Conservation (phyloP, 2,329 filamentous ascomycete species). For the Neoscytalidium dimidiatum region DNA sequence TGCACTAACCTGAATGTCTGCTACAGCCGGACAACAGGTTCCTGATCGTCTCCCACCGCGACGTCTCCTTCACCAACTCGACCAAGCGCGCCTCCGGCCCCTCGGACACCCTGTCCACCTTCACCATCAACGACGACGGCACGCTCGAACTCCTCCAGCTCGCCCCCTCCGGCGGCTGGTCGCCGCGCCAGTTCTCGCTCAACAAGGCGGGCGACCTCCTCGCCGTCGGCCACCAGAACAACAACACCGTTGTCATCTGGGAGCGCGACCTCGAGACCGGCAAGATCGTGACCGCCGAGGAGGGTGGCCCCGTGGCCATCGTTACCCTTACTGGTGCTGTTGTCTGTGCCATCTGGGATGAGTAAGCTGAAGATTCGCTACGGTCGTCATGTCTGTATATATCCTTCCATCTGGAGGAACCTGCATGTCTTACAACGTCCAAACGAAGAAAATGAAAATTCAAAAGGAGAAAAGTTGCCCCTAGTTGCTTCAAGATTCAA, state of each 20-base stretch:
- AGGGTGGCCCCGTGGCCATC: constrained; percentile 45
- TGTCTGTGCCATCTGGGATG: constrained; percentile 39
- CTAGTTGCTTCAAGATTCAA: no score
- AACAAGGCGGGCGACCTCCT: constrained; percentile 65
- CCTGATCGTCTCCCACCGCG: constrained; percentile 69
- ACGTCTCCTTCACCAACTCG: constrained; percentile 52
- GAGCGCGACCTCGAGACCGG: constrained; percentile 62
- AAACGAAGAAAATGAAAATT: no score
- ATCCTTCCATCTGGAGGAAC: no score
- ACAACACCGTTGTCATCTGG: constrained; percentile 63
- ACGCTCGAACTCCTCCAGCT: constrained; percentile 58
- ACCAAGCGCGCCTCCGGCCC: constrained; percentile 25
- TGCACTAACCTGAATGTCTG: background rate
- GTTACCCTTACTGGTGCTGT: constrained; percentile 32
- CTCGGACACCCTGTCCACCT: constrained; percentile 65
- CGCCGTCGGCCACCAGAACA: constrained; percentile 66
- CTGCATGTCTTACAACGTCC: no score
- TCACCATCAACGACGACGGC: constrained; percentile 60
- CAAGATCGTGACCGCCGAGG: constrained; percentile 51
- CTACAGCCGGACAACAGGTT: constrained; percentile 53
- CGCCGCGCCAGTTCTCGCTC: constrained; percentile 68
- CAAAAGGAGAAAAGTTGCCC: no score
- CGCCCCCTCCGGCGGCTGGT: constrained; percentile 63
- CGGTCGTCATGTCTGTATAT: background rate
- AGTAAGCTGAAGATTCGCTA: constrained; percentile 18